These are phyloP conservation scores for Colletotrichum sp. DNA, from an alignment of 2,329 filamentous ascomycete genomes.

Conservation along the genomic window DNA sequence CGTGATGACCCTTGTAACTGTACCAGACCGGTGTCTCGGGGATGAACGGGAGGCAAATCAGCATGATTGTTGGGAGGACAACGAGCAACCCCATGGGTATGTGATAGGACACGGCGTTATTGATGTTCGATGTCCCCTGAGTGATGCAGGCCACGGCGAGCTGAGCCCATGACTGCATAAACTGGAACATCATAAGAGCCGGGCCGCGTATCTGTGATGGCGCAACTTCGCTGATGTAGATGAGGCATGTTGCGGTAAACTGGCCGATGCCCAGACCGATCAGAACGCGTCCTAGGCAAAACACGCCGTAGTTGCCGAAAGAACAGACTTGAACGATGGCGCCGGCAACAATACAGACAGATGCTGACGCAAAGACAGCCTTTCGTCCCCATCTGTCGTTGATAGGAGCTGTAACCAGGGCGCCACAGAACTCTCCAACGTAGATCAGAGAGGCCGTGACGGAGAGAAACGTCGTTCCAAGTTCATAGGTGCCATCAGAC, in stretches of 20 bases:
- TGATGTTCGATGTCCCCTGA: not conserved
- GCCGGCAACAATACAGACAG: constrained; percentile 8
- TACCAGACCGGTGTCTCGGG: not conserved
- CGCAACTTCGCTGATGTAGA: constrained; percentile 36
- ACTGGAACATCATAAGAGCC: not conserved
- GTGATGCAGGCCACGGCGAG: constrained; percentile 8
- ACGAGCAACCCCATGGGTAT: not conserved
- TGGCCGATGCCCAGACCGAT: constrained; percentile 37
- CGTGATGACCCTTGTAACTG: not conserved
- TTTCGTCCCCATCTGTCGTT: constrained; percentile 40
- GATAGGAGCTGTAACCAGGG: constrained; percentile 38
- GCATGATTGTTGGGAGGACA: not conserved
- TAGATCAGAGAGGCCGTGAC: constrained; percentile 45
- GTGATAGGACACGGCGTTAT: not conserved
- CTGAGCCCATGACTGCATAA: constrained; percentile 12
- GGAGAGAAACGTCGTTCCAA: not conserved
- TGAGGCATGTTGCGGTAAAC: constrained; percentile 41
- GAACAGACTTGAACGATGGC: not conserved
- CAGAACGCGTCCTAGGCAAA: constrained; percentile 22
- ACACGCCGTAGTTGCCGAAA: not conserved
- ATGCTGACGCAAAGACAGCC: constrained; percentile 32
- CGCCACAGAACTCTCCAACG: constrained; percentile 41
- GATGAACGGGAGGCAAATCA: not conserved
- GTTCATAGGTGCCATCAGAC: not conserved
- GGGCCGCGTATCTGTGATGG: constrained; percentile 13